These are phyloP conservation scores for Juglanconis oblonga DNA, from an alignment of 2,329 filamentous ascomycete species.

Conservation along the genomic window DNA sequence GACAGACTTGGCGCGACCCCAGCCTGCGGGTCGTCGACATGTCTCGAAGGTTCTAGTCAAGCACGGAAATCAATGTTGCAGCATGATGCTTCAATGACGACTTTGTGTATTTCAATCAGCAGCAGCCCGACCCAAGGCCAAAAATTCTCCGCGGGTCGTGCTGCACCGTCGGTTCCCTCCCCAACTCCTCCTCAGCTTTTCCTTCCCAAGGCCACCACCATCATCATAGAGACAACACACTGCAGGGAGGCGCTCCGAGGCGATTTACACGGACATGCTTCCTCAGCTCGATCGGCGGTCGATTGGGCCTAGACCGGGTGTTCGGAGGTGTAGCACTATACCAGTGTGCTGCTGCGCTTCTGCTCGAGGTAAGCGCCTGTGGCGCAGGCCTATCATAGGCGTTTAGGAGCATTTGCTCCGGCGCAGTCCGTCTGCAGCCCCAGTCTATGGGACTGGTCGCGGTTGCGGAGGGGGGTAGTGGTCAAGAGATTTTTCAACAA, in stretches of 20 bases:
- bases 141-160: background rate
- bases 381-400: slow-evolving; percentile 28
- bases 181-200: background rate
- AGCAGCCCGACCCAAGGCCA: no score
- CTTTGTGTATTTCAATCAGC: no score
- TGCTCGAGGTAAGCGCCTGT: slow-evolving; percentile 18
- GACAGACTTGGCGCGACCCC: background rate
- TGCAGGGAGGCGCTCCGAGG: background rate
- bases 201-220: background rate
- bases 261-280: background rate
- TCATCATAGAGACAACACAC: background rate
- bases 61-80: background rate
- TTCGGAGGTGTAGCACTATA: background rate
- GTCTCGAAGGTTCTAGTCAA: slow-evolving; percentile 9
- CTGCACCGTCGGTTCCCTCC: background rate
- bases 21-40: slow-evolving; percentile 2
- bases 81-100: no score
- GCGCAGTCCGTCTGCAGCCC: slow-evolving; percentile 21
- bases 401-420: slow-evolving; percentile 35
- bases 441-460: slow-evolving; percentile 8
- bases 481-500: slow-evolving; percentile 19
- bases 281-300: slow-evolving; percentile 12
- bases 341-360: slow-evolving; percentile 1
- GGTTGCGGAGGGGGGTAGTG: slow-evolving; percentile 25
- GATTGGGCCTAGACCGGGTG: slow-evolving; percentile 2